Conservation (phyloP, 192 early-diverging fungal species). For the Coemansia sp. region DNA sequence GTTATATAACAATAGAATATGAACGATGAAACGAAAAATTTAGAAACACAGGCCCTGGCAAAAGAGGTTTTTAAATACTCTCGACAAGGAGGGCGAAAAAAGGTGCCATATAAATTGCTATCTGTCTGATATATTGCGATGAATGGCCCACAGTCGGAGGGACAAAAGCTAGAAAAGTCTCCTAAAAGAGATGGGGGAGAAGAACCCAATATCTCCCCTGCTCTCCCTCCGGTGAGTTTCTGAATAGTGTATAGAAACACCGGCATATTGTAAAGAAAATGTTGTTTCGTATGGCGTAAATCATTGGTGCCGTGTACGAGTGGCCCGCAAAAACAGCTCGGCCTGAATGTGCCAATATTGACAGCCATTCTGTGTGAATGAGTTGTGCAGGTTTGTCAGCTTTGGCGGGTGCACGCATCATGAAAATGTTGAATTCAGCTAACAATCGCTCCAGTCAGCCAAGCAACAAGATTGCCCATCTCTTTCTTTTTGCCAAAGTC, state of each 20-base stretch:
- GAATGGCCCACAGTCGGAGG: no score
- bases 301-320: neutral
- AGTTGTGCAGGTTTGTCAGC: no score
- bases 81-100: neutral
- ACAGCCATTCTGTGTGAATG: no score
- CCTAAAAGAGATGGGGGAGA: no score
- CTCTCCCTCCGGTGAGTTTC: no score
- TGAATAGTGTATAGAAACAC: no score
- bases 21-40: neutral
- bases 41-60: neutral
- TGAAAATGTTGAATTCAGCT: neutral
- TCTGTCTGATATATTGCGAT: no score
- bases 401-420: no score
- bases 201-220: no score
- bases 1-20: neutral
- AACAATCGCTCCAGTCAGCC: neutral
- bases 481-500: neutral
- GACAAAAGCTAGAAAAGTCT: no score
- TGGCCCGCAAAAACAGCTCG: conserved; percentile 7
- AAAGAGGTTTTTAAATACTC: neutral
- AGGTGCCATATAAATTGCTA: neutral
- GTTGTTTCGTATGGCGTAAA: neutral
- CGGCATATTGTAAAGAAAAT: no score
- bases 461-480: neutral
- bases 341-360: neutral